Evolutionary conservation across 2,329 filamentous ascomycete genomes (phyloP).

Genomic region (Orbilia quercus): DNA sequence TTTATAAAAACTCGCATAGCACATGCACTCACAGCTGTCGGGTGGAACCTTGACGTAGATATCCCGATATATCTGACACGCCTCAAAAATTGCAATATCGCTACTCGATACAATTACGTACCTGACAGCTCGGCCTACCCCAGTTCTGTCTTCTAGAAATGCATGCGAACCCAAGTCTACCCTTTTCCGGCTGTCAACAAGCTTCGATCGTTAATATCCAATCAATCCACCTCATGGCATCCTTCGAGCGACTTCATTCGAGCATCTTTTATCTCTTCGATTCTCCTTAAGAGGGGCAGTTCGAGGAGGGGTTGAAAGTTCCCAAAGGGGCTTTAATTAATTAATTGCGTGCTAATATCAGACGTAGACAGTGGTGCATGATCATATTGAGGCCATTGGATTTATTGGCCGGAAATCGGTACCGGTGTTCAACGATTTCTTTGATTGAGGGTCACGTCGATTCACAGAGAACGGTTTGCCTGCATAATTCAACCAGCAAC

Average conservation of each 20-base stretch:
- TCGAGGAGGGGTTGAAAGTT: neutral
- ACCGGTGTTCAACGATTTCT: too few species aligned
- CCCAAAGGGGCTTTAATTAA: too few species aligned
- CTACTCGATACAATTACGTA: constrained; percentile 40
- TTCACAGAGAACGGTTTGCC: too few species aligned
- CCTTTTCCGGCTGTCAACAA: constrained; percentile 1
- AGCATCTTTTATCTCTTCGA: constrained; percentile 2
- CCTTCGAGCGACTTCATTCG: constrained; percentile 36
- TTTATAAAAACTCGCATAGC: neutral
- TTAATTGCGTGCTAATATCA: constrained; percentile 35
- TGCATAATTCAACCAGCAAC: too few species aligned
- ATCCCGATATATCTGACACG: neutral
- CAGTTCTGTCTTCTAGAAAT: constrained; percentile 17
- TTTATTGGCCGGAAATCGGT: too few species aligned
- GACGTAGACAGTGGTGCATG: constrained; percentile 8
- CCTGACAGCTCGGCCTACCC: constrained; percentile 23
- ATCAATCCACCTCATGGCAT: constrained; percentile 51
- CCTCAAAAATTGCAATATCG: neutral
- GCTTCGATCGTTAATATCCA: constrained; percentile 37
- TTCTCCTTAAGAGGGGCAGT: neutral
- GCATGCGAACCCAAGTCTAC: constrained; percentile 9
- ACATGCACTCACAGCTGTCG: neutral
- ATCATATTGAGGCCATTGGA: too few species aligned
- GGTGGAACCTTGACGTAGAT: neutral
- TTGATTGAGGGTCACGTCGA: too few species aligned